phyloP scores from a whole-genome alignment of 805 yeast genomes.

The Pichia membranifaciens region DNA sequence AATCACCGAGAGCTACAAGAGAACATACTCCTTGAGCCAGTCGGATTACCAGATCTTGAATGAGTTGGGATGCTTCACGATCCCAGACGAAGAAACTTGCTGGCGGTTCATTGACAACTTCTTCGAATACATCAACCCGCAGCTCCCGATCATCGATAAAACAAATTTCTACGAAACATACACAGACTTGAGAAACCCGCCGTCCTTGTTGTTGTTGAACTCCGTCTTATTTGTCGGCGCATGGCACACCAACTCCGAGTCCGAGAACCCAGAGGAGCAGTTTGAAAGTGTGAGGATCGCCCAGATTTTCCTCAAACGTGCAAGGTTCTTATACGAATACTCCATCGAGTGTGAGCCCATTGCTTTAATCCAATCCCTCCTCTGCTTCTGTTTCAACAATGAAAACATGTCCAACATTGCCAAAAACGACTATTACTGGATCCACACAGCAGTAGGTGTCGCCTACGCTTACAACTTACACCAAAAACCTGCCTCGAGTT shows the following conservation, averaged over 20 bases:
- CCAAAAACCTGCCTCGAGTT: conserved; percentile 30
- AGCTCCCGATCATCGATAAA: conserved; percentile 67
- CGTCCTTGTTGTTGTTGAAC: conserved; percentile 56
- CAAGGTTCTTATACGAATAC: conserved; percentile 62
- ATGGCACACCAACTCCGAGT: conserved; percentile 50
- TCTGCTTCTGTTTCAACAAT: conserved; percentile 22
- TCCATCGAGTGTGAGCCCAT: conserved; percentile 65
- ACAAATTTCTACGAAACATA: conserved; percentile 54
- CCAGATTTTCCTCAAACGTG: conserved; percentile 32
- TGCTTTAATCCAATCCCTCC: conserved; percentile 52
- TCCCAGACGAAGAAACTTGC: conserved; percentile 61
- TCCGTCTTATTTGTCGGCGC: conserved; percentile 65
- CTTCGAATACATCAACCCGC: conserved; percentile 54
- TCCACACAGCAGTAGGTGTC: conserved; percentile 58
- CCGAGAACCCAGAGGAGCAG: conserved; percentile 43
- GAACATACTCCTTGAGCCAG: conserved; percentile 24
- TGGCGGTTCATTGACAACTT: conserved; percentile 55
- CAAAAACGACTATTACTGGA: conserved; percentile 71
- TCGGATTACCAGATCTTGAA: conserved; percentile 59
- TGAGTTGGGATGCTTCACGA: conserved; percentile 60
- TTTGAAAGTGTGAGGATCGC: conserved; percentile 39
- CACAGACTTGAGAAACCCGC: conserved; percentile 51
- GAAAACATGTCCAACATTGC: conserved; percentile 30
- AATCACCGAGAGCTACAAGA: conserved; percentile 14
- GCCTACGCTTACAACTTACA: conserved; percentile 79